phyloP scores from a whole-genome alignment of 441 rosid genomes.

The Pelargonium citronellum region DNA sequence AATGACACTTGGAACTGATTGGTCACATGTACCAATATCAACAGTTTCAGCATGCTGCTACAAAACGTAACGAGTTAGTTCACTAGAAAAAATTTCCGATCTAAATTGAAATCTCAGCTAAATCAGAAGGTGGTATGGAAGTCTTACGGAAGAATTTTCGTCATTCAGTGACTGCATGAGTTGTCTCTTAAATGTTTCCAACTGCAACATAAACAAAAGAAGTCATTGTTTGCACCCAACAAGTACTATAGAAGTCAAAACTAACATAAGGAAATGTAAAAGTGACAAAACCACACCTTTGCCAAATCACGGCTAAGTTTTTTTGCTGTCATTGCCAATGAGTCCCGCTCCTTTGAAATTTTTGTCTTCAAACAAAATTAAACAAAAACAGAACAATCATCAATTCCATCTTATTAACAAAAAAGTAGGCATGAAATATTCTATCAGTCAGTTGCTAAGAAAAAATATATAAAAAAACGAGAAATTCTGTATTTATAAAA shows the following conservation, averaged over 20 bases:
- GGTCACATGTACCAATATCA: conserved; percentile 70
- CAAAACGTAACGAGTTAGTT: conserved; percentile 2
- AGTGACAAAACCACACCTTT: conserved; percentile 41
- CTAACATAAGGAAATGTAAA: not conserved
- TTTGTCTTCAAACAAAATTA: conserved; percentile 37
- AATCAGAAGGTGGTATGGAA: conserved; percentile 3
- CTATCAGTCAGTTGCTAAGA: not conserved
- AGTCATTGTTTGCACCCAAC: not conserved
- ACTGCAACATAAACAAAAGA: conserved; percentile 29
- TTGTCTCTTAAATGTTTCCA: conserved; percentile 86
- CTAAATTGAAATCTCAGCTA: not conserved
- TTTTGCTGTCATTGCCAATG: conserved; percentile 57
- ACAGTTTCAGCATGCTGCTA: conserved; percentile 50
- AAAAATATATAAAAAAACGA: not conserved
- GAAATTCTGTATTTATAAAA: not conserved
- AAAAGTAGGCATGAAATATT: conserved; percentile 4
- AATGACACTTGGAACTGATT: conserved; percentile 50
- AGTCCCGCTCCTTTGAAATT: conserved; percentile 60
- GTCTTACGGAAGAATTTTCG: conserved; percentile 59
- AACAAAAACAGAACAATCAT: not conserved
- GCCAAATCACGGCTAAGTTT: conserved; percentile 69
- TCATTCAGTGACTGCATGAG: conserved; percentile 81
- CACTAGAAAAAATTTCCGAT: not conserved
- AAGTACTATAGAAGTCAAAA: not conserved
- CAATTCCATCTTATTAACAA: conserved; percentile 1